Percentiles rank a stretch among this genome's conserved stretches.
phyloP scores from a whole-genome alignment of 1,284 basidiomycete species.

The Peniophora sp. region DNA sequence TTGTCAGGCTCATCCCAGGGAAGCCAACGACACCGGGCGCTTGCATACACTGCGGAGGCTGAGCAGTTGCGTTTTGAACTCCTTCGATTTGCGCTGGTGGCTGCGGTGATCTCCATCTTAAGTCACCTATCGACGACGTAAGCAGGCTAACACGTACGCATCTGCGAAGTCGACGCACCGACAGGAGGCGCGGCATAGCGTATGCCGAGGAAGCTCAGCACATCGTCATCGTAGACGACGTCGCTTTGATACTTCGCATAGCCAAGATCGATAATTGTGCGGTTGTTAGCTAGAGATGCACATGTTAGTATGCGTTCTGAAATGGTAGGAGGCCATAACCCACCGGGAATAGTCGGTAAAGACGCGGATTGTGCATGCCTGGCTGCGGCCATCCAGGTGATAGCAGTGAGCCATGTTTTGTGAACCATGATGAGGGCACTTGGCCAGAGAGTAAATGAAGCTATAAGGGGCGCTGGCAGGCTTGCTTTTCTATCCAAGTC shows the following conservation, averaged over 20 bases:
- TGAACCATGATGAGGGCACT: too few relatives aligned
- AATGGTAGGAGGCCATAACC: too few relatives aligned
- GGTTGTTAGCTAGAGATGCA: too few relatives aligned
- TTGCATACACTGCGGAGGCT: not conserved
- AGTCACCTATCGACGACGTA: not conserved
- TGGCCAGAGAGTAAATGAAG: too few relatives aligned
- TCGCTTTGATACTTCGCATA: not conserved
- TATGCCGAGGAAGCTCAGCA: not conserved
- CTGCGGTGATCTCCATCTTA: not conserved
- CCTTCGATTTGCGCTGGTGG: not conserved
- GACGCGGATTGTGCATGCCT: too few relatives aligned
- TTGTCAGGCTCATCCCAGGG: not conserved
- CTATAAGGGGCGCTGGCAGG: too few relatives aligned
- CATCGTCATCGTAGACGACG: not conserved
- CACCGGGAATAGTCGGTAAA: too few relatives aligned
- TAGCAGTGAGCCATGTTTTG: too few relatives aligned
- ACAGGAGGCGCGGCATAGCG: not conserved
- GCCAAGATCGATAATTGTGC: not conserved
- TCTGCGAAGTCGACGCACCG: not conserved
- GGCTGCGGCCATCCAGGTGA: too few relatives aligned
- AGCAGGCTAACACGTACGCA: not conserved
- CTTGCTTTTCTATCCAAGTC: too few relatives aligned
- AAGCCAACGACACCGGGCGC: not conserved
- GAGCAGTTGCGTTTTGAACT: not conserved
- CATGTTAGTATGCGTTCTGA: too few relatives aligned